Conservation (phyloP, 139 green algal species). For the Mychonastes homosphaera region DNA sequence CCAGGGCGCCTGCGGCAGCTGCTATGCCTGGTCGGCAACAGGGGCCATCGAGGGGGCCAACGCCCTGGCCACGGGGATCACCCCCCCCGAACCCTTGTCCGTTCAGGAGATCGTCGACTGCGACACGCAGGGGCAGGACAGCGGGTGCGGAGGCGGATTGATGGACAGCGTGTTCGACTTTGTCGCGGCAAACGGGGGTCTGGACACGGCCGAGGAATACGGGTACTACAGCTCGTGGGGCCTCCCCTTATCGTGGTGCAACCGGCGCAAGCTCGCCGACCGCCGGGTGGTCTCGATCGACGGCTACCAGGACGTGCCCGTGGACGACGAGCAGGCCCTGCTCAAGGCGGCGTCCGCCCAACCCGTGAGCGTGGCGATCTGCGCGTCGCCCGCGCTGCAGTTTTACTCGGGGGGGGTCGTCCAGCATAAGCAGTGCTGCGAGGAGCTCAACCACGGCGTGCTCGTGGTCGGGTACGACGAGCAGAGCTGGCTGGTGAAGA, state of each 20-base stretch:
- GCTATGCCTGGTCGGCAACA: slow-evolving; percentile 93
- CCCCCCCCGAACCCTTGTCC: slow-evolving; percentile 9
- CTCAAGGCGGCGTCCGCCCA: slow-evolving; percentile 71
- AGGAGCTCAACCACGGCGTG: slow-evolving; percentile 87
- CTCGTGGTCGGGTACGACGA: slow-evolving; percentile 84
- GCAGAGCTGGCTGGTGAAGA: slow-evolving; percentile 86
- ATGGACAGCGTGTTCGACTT: slow-evolving; percentile 92
- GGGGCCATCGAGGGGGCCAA: slow-evolving; percentile 87
- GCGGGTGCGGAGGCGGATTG: slow-evolving; percentile 82
- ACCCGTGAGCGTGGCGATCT: slow-evolving; percentile 89
- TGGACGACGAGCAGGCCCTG: slow-evolving; percentile 50
- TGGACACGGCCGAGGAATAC: slow-evolving; percentile 86
- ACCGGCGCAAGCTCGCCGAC: slow-evolving; percentile 28
- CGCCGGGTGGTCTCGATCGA: slow-evolving; percentile 35
- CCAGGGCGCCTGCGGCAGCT: slow-evolving; percentile 80
- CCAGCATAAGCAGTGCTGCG: slow-evolving; percentile 60
- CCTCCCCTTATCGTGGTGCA: slow-evolving; percentile 33
- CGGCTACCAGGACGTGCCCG: slow-evolving; percentile 72
- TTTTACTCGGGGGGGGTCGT: slow-evolving; percentile 19
- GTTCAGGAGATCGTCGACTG: slow-evolving; percentile 84
- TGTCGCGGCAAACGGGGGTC: slow-evolving; percentile 74
- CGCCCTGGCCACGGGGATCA: slow-evolving; percentile 57
- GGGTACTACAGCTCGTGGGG: slow-evolving; percentile 55
- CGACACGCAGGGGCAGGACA: slow-evolving; percentile 38
- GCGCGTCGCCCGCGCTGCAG: slow-evolving; percentile 56